Evolutionary conservation across 1,139 yeast genomes (phyloP).

Genomic region (Taphrina populina): DNA sequence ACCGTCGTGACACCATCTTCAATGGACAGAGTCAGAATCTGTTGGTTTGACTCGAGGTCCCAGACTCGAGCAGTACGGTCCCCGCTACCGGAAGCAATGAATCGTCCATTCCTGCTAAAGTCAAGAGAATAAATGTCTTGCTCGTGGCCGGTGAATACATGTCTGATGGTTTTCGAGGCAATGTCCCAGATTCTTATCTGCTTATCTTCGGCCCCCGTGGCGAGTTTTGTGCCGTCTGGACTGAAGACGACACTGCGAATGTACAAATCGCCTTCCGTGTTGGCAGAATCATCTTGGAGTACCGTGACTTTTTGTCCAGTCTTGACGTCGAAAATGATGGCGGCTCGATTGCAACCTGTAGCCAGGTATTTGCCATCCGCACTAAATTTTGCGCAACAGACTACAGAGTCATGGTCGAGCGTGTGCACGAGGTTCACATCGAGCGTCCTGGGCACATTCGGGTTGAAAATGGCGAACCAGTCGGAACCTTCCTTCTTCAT

Average conservation of each 20-base stretch:
- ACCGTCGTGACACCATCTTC: slow-evolving; percentile 99
- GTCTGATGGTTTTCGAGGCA: slow-evolving; percentile 78
- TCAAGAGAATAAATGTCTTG: slow-evolving; percentile 96
- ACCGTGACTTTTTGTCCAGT: slow-evolving; percentile 88
- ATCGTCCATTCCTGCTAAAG: slow-evolving; percentile 92
- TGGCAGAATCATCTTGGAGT: slow-evolving; percentile 70
- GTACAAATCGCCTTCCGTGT: slow-evolving; percentile 70
- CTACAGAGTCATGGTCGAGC: slow-evolving; percentile 88
- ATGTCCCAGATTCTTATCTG: slow-evolving; percentile 96
- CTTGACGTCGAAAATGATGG: slow-evolving; percentile 89
- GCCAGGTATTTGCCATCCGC: slow-evolving; percentile 91
- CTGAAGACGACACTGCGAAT: slow-evolving; percentile 94
- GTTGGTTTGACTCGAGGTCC: slow-evolving; percentile 91
- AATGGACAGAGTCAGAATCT: slow-evolving; percentile 81
- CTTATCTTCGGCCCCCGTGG: slow-evolving; percentile 98
- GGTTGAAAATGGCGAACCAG: slow-evolving; percentile 87
- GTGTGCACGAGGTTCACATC: slow-evolving; percentile 90
- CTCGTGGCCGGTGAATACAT: slow-evolving; percentile 90
- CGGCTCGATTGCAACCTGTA: slow-evolving; percentile 94
- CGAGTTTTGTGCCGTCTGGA: slow-evolving; percentile 92
- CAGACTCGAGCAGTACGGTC: slow-evolving; percentile 95
- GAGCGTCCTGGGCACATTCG: slow-evolving; percentile 69
- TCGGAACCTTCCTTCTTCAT: slow-evolving; percentile 80
- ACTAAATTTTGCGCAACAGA: slow-evolving; percentile 92
- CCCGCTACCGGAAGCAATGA: slow-evolving; percentile 93